phyloP scores from a whole-genome alignment of 352 stramenopile species.

The Pilasporangium apinafurcum region DNA sequence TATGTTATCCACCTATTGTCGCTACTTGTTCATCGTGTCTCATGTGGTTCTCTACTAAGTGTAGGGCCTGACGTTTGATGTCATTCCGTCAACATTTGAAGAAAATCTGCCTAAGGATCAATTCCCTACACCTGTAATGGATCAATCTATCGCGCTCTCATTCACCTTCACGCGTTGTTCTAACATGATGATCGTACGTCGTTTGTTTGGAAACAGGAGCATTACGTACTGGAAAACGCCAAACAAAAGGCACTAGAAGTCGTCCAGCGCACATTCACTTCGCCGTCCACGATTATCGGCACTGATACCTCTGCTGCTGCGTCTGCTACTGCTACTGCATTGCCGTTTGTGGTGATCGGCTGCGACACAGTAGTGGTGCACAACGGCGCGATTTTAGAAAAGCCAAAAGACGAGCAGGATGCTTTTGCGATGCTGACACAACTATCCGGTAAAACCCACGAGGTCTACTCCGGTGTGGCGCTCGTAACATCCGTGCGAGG shows the following conservation, averaged over 20 bases:
- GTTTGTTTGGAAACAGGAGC: too few relatives aligned
- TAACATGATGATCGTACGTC: too few relatives aligned
- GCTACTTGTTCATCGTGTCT: background rate
- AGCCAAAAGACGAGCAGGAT: slow-evolving; percentile 76
- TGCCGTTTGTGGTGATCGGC: slow-evolving; percentile 56
- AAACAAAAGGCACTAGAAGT: slow-evolving; percentile 77
- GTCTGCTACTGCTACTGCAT: background rate
- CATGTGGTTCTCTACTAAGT: too few relatives aligned
- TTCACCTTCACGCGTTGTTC: background rate
- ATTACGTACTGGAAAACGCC: slow-evolving; percentile 77
- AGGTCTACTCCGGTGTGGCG: slow-evolving; percentile 87
- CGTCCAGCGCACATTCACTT: slow-evolving; percentile 17
- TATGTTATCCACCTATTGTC: slow-evolving; percentile 14
- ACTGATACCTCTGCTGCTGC: too few relatives aligned
- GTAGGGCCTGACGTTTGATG: slow-evolving; percentile 66
- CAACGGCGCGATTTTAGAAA: slow-evolving; percentile 85
- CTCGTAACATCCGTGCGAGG: slow-evolving; percentile 49
- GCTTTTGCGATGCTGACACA: slow-evolving; percentile 74
- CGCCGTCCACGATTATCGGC: too few relatives aligned
- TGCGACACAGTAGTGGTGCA: slow-evolving; percentile 88
- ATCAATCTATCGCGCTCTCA: background rate
- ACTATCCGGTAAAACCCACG: slow-evolving; percentile 64
- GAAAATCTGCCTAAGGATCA: slow-evolving; percentile 71
- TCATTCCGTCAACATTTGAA: slow-evolving; percentile 79
- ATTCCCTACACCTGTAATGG: slow-evolving; percentile 47